phyloP scores from a whole-genome alignment of 768 basidiomycete species.

The Mycena indigotica region DNA sequence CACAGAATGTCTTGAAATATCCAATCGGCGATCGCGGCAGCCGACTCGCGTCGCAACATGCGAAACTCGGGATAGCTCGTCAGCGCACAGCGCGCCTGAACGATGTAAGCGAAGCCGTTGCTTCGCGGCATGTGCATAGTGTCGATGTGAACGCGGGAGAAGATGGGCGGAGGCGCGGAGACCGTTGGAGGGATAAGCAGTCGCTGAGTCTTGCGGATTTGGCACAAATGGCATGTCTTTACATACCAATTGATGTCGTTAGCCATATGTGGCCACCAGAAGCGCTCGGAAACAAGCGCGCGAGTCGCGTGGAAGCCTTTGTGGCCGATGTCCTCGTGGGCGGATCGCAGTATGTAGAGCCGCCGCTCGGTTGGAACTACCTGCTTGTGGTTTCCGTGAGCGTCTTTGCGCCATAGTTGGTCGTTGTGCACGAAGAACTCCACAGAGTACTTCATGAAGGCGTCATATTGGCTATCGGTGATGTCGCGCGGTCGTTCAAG shows the following conservation, averaged over 20 bases:
- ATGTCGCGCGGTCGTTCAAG: not conserved
- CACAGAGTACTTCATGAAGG: not conserved
- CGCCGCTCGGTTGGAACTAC: not conserved
- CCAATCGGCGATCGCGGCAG: not conserved
- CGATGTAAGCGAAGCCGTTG: not conserved
- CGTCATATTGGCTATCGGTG: not conserved
- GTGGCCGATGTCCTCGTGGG: slow-evolving; percentile 4
- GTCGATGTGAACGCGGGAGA: slow-evolving; percentile 7
- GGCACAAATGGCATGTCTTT: slow-evolving; percentile 25
- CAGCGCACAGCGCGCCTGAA: slow-evolving; percentile 7
- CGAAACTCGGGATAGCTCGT: not conserved
- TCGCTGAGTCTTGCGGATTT: slow-evolving; percentile 19
- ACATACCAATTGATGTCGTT: slow-evolving; percentile 25
- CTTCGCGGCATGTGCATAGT: slow-evolving; percentile 26
- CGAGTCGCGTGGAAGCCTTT: slow-evolving; percentile 12
- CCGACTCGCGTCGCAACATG: slow-evolving; percentile 8
- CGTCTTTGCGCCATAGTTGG: slow-evolving; percentile 10
- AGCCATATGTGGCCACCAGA: slow-evolving; percentile 27
- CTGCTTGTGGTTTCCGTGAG: not conserved
- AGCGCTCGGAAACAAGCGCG: slow-evolving; percentile 7
- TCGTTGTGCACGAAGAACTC: slow-evolving; percentile 3
- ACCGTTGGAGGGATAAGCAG: slow-evolving; percentile 19
- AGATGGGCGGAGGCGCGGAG: slow-evolving; percentile 8
- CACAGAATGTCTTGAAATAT: slow-evolving; percentile 27
- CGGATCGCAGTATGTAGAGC: not conserved